Evolutionary conservation across 331 rosid species (phyloP).

Genomic region (Acacia concinna): DNA sequence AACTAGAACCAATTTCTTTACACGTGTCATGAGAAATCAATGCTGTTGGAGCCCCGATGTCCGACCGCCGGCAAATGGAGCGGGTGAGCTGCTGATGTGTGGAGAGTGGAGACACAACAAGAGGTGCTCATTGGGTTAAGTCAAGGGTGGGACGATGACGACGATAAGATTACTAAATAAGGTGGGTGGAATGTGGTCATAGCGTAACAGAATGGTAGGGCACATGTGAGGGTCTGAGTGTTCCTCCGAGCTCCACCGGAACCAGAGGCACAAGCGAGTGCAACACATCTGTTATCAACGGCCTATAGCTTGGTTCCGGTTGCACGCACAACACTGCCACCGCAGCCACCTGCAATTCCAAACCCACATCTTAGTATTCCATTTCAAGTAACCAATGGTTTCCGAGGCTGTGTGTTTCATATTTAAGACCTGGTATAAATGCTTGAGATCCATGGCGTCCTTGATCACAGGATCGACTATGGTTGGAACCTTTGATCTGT

Average conservation of each 20-base stretch:
- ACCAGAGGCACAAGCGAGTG: conserved; percentile 93
- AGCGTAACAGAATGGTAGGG: not conserved
- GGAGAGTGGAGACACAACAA: not conserved
- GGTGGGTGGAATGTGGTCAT: conserved; percentile 23
- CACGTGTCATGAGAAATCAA: conserved; percentile 26
- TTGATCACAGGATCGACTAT: conserved; percentile 80
- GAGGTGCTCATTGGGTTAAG: not conserved
- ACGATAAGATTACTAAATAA: conserved; percentile 11
- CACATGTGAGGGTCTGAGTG: conserved; percentile 55
- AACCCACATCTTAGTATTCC: conserved; percentile 4
- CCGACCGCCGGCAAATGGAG: not conserved
- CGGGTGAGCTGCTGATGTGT: not conserved
- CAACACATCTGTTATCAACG: conserved; percentile 78
- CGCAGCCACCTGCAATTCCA: conserved; percentile 71
- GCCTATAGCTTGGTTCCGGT: conserved; percentile 92
- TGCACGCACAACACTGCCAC: conserved; percentile 96
- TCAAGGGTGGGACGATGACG: not conserved
- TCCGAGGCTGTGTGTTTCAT: not conserved
- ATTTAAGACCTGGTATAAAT: conserved; percentile 74
- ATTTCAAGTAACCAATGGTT: too few species aligned
- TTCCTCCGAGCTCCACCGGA: conserved; percentile 88
- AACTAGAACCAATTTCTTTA: not conserved
- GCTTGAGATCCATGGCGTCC: conserved; percentile 86
- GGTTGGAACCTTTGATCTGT: conserved; percentile 80
- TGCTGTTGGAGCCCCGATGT: conserved; percentile 11